Evolutionary conservation across 768 basidiomycete species (phyloP).

Genomic region (Leucocoprinus sp.): DNA sequence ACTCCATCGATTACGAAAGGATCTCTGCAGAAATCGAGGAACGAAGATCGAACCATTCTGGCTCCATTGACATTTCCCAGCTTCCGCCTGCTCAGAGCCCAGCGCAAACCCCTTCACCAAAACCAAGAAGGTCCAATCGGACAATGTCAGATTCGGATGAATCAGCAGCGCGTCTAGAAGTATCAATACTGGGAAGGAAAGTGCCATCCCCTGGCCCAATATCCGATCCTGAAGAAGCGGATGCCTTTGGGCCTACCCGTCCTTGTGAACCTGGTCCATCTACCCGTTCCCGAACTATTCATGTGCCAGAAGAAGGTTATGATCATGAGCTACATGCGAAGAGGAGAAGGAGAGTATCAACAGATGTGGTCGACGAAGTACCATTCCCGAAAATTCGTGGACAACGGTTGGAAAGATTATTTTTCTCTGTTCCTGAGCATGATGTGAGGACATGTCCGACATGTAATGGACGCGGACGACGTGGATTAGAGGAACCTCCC

Average conservation of each 20-base stretch:
- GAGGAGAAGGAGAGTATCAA: too few relatives aligned
- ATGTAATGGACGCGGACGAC: constrained; percentile 43
- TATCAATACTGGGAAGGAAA: neutral
- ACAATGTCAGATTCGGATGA: neutral
- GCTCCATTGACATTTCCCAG: constrained; percentile 3
- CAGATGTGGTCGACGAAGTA: constrained; percentile 31
- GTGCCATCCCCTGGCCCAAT: neutral
- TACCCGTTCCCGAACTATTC: neutral
- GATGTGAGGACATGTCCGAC: constrained; percentile 60
- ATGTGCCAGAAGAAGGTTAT: too few relatives aligned
- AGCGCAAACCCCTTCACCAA: constrained; percentile 3
- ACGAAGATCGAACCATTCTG: constrained; percentile 42
- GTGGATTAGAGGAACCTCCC: constrained; percentile 7
- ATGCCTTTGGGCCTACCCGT: neutral
- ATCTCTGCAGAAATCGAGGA: constrained; percentile 64
- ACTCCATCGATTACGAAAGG: constrained; percentile 49
- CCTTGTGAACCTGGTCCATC: constrained; percentile 1
- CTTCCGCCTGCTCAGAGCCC: constrained; percentile 2
- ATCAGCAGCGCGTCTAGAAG: neutral
- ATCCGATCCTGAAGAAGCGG: constrained; percentile 3
- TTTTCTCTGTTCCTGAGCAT: constrained; percentile 75
- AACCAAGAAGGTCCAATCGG: constrained; percentile 1
- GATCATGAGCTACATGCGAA: too few relatives aligned
- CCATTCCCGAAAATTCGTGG: constrained; percentile 84
- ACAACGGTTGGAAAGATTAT: constrained; percentile 66